Conservation (phyloP, 306 rosid species). For the Malus sieversii region DNA sequence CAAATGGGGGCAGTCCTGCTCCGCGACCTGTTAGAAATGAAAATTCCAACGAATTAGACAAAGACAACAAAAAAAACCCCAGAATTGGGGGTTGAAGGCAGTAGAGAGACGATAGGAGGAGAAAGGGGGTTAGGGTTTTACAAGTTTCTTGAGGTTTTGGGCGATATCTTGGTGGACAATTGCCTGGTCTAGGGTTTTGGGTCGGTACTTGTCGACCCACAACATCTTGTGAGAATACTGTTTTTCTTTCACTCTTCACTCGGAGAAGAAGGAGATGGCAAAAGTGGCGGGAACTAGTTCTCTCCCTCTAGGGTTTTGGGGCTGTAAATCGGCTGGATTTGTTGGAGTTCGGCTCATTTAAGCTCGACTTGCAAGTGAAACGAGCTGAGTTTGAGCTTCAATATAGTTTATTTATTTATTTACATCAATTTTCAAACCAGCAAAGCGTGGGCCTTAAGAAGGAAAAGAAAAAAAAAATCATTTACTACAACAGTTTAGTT, state of each 20-base stretch:
- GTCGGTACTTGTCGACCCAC: constrained; percentile 97
- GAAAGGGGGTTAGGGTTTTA: constrained; percentile 1
- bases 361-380: too few species aligned
- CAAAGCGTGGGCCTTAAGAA: too few species aligned
- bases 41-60: not conserved
- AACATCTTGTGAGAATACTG: constrained; percentile 35
- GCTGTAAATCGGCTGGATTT: too few species aligned
- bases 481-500: accelerated
- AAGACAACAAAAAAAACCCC: not conserved
- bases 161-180: constrained; percentile 61
- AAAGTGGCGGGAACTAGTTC: not conserved
- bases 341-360: too few species aligned
- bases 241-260: not conserved
- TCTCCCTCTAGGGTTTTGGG: too few species aligned
- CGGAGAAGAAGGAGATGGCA: not conserved
- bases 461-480: accelerated
- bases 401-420: too few species aligned
- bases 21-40: constrained; percentile 42
- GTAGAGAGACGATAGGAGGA: too few species aligned
- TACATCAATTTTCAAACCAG: too few species aligned
- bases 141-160: constrained; percentile 86
- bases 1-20: constrained; percentile 95
- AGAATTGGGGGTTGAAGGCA: not conserved
- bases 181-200: constrained; percentile 76
- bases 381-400: too few species aligned